A percentile compares a stretch with the other conserved stretches of the same genome.
phyloP scores from a whole-genome alignment of 345 rosid genomes.

The Combretum micranthum region DNA sequence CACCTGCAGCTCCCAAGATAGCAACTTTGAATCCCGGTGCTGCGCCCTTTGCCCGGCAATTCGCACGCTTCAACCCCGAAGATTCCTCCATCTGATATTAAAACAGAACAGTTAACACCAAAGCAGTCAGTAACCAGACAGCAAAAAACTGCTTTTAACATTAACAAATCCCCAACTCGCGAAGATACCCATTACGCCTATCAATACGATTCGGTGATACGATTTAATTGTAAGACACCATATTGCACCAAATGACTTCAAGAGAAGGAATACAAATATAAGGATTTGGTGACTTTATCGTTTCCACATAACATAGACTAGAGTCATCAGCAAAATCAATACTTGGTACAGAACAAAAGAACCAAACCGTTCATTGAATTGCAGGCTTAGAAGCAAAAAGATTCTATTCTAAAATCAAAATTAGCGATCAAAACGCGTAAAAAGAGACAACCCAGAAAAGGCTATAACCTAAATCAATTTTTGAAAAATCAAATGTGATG shows the following conservation, averaged over 20 bases:
- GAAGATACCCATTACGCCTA: neutral
- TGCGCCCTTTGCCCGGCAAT: constrained; percentile 80
- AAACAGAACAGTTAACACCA: neutral
- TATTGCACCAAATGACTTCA: too few relatives aligned
- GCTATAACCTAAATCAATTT: neutral
- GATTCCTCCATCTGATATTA: constrained; percentile 32
- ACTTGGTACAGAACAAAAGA: too few relatives aligned
- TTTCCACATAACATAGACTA: too few relatives aligned
- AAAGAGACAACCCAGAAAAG: too few relatives aligned
- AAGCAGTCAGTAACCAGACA: neutral
- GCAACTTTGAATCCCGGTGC: constrained; percentile 25
- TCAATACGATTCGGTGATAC: neutral
- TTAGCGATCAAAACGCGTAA: too few relatives aligned
- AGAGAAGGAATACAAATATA: too few relatives aligned
- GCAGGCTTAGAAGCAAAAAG: too few relatives aligned
- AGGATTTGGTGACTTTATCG: too few relatives aligned
- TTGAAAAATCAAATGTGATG: neutral
- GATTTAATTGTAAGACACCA: neutral
- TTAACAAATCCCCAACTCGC: neutral
- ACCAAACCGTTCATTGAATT: too few relatives aligned
- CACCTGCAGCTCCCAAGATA: constrained; percentile 32
- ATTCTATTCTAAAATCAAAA: too few relatives aligned
- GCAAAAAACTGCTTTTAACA: neutral
- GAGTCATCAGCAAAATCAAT: too few relatives aligned
- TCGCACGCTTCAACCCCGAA: constrained; percentile 35